These are phyloP conservation scores for Combretum micranthum DNA, from an alignment of 345 rosid species.

Conservation along the genomic window DNA sequence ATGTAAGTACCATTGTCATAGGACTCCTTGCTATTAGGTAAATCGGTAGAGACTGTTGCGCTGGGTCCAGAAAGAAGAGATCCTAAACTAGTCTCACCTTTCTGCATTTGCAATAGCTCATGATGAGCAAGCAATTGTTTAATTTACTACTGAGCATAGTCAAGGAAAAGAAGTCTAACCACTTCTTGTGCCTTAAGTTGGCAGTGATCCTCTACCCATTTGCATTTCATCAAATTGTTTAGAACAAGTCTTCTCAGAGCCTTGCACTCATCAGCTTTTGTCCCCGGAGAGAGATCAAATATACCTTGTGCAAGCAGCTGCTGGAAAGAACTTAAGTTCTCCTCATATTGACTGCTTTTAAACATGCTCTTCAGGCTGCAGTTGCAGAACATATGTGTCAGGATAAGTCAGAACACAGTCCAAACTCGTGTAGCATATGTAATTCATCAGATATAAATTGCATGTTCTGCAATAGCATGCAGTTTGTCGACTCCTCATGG, in stretches of 20 bases:
- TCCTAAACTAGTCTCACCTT: slow-evolving; percentile 20
- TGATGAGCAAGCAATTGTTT: not conserved
- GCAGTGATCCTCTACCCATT: slow-evolving; percentile 57
- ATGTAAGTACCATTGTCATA: slow-evolving; percentile 38
- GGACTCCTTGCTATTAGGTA: slow-evolving; percentile 35
- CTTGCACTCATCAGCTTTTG: slow-evolving; percentile 52
- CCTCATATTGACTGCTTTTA: slow-evolving; percentile 76
- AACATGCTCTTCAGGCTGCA: slow-evolving; percentile 78
- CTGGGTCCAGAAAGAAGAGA: slow-evolving; percentile 29
- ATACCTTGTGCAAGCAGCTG: slow-evolving; percentile 74
- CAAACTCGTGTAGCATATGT: too few relatives aligned
- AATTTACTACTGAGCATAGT: not conserved
- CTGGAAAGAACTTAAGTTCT: slow-evolving; percentile 62
- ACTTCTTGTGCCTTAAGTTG: slow-evolving; percentile 45
- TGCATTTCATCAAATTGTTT: slow-evolving; percentile 43
- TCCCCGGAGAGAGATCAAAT: slow-evolving; percentile 55
- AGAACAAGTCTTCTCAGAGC: slow-evolving; percentile 56
- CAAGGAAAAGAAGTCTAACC: not conserved
- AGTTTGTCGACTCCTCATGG: too few relatives aligned
- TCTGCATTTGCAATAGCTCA: slow-evolving; percentile 36
- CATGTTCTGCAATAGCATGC: too few relatives aligned
- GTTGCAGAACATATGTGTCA: slow-evolving; percentile 10
- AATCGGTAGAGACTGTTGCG: slow-evolving; percentile 24
- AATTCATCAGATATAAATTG: too few relatives aligned
- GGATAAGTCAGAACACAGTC: too few relatives aligned